Evolutionary conservation across 2,329 filamentous ascomycete species (phyloP).

Genomic region (Sporothrix mexicana): DNA sequence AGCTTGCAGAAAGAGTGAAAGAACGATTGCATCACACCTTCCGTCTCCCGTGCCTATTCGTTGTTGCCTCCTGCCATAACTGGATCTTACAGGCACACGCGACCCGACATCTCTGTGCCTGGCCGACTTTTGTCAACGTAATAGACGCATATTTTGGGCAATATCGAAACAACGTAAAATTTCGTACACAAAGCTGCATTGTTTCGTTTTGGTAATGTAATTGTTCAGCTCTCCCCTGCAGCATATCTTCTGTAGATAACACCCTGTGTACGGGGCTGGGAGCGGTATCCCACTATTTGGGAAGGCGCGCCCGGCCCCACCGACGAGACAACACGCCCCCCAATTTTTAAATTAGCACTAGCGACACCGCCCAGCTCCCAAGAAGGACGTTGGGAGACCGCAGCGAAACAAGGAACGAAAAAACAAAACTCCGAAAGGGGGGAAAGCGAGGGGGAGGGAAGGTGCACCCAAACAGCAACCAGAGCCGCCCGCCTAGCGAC

Average conservation of each 20-base stretch:
- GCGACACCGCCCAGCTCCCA: constrained; percentile 7
- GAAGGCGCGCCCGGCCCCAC: constrained; percentile 25
- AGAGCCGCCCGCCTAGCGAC: constrained; percentile 24
- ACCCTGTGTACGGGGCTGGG: not conserved
- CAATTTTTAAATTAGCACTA: constrained; percentile 30
- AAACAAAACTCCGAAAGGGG: constrained; percentile 38
- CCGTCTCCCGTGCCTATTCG: not conserved
- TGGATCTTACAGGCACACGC: constrained; percentile 14
- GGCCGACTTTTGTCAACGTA: not conserved
- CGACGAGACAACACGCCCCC: constrained; percentile 2
- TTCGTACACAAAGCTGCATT: not conserved
- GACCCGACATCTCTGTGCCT: constrained; percentile 3
- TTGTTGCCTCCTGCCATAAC: not conserved
- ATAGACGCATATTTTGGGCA: not conserved
- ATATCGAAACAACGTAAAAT: not conserved
- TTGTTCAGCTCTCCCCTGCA: constrained; percentile 1
- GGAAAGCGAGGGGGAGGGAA: constrained; percentile 13
- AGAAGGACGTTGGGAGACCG: not conserved
- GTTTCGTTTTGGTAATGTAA: not conserved
- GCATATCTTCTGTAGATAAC: constrained; percentile 7
- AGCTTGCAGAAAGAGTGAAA: not conserved
- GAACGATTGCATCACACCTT: constrained; percentile 16
- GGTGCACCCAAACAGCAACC: constrained; percentile 32
- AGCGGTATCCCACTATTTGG: constrained; percentile 26
- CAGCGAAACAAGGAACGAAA: constrained; percentile 36